phyloP scores from a whole-genome alignment of 257 asterid genomes.

The Cinchona pubescens region DNA sequence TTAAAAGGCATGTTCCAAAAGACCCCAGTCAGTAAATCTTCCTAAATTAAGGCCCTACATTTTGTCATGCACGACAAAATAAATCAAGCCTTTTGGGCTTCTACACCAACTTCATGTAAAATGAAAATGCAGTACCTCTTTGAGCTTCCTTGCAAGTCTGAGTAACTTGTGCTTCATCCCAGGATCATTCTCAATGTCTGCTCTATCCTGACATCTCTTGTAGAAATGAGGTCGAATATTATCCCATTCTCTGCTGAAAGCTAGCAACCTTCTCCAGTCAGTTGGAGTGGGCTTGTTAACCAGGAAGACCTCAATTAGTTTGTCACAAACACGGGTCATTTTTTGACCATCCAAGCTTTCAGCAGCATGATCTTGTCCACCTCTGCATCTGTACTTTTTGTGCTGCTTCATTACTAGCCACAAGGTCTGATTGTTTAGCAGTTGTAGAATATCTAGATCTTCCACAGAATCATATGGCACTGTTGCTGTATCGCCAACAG shows the following conservation, averaged over 20 bases:
- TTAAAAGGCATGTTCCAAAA: background rate
- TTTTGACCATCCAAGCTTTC: constrained; percentile 49
- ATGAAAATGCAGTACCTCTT: constrained; percentile 51
- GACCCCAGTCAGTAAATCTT: background rate
- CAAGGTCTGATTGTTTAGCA: constrained; percentile 26
- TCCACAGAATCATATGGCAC: constrained; percentile 31
- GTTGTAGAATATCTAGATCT: constrained; percentile 28
- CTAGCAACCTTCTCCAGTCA: constrained; percentile 84
- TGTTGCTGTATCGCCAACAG: constrained; percentile 42
- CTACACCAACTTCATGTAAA: constrained; percentile 14
- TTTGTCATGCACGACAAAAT: background rate
- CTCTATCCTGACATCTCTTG: constrained; percentile 65
- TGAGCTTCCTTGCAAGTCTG: constrained; percentile 79
- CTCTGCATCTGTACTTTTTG: constrained; percentile 21
- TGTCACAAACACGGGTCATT: constrained; percentile 71
- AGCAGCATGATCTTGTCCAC: constrained; percentile 25
- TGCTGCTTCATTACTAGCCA: constrained; percentile 20
- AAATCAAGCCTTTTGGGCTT: constrained; percentile 6
- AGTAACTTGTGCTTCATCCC: constrained; percentile 73
- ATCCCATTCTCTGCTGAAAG: constrained; percentile 83
- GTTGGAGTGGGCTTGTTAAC: constrained; percentile 82
- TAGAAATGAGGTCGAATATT: constrained; percentile 75
- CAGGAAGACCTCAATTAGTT: constrained; percentile 77
- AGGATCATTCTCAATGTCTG: constrained; percentile 68
- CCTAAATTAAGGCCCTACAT: background rate